phyloP scores from a whole-genome alignment of 208 protist species.

The Leishmania tarentolae region DNA sequence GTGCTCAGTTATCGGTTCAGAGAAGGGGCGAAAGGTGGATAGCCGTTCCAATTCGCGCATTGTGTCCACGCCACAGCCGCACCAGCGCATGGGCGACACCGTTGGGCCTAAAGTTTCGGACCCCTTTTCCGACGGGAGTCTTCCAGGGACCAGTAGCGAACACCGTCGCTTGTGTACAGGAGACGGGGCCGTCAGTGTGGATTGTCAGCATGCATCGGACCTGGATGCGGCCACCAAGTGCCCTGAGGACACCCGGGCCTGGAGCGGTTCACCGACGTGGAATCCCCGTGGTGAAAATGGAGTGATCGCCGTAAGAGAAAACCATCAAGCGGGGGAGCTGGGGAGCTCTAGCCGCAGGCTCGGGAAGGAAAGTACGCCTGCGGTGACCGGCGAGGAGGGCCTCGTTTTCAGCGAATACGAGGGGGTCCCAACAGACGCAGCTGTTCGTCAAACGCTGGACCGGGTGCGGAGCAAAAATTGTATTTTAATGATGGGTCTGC shows the following conservation, averaged over 20 bases:
- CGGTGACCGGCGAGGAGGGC: conserved; percentile 9
- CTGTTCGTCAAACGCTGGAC: conserved; percentile 15
- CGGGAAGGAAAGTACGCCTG: not conserved
- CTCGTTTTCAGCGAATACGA: conserved; percentile 18
- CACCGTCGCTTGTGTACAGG: not conserved
- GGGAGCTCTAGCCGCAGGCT: conserved; percentile 5
- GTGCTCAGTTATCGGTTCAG: too few relatives aligned
- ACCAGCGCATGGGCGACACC: not conserved
- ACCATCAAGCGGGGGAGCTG: not conserved
- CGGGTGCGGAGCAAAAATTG: conserved; percentile 38
- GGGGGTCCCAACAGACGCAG: conserved; percentile 1
- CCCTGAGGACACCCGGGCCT: not conserved
- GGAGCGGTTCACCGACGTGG: not conserved
- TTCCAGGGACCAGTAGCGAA: not conserved
- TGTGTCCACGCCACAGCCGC: not conserved
- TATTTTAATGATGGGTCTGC: conserved; percentile 18
- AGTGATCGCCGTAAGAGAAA: not conserved
- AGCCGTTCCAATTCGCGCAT: not conserved
- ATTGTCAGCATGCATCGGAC: not conserved
- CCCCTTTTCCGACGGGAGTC: too few relatives aligned
- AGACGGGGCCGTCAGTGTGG: not conserved
- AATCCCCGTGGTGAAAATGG: not conserved
- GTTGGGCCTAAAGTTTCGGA: not conserved
- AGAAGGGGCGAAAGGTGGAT: not conserved
- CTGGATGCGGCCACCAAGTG: not conserved